These are phyloP conservation scores for Biscogniauxia sp. DNA, from an alignment of 2,329 filamentous ascomycete genomes.

Conservation along the genomic window DNA sequence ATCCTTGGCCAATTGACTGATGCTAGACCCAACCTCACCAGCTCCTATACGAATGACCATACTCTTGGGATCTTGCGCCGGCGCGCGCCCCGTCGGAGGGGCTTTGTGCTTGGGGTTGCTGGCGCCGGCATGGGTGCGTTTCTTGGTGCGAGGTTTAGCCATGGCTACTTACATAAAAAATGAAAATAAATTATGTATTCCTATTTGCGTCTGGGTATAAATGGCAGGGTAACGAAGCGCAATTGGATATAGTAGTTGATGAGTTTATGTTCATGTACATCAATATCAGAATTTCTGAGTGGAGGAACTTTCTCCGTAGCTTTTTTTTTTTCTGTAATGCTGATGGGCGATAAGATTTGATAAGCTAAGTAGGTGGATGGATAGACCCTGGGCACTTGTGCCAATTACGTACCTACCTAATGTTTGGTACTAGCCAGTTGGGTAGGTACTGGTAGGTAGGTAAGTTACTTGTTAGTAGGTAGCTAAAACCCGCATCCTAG, in stretches of 20 bases:
- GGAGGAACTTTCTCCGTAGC: not conserved
- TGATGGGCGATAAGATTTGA: too few relatives aligned
- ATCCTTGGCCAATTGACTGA: conserved; percentile 89
- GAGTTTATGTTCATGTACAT: not conserved
- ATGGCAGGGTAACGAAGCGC: too few relatives aligned
- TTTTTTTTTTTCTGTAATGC: not conserved
- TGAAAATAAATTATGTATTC: too few relatives aligned
- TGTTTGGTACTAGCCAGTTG: too few relatives aligned
- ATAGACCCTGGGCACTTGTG: too few relatives aligned
- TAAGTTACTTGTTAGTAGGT: too few relatives aligned
- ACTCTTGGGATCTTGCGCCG: conserved; percentile 76
- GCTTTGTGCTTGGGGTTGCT: conserved; percentile 56
- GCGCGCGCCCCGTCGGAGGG: conserved; percentile 55
- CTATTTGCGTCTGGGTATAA: too few relatives aligned
- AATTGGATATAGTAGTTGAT: not conserved
- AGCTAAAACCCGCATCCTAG: too few relatives aligned
- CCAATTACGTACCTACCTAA: too few relatives aligned
- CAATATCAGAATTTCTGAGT: not conserved
- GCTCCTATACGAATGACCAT: conserved; percentile 98
- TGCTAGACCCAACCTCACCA: conserved; percentile 84
- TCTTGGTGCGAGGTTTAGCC: conserved; percentile 81
- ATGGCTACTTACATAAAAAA: conserved; percentile 46
- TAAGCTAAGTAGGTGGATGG: too few relatives aligned
- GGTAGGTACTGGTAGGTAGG: too few relatives aligned
- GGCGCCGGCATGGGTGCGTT: conserved; percentile 77